These are phyloP conservation scores for Camelina laxa DNA, from an alignment of 345 rosid genomes.

Conservation along the genomic window DNA sequence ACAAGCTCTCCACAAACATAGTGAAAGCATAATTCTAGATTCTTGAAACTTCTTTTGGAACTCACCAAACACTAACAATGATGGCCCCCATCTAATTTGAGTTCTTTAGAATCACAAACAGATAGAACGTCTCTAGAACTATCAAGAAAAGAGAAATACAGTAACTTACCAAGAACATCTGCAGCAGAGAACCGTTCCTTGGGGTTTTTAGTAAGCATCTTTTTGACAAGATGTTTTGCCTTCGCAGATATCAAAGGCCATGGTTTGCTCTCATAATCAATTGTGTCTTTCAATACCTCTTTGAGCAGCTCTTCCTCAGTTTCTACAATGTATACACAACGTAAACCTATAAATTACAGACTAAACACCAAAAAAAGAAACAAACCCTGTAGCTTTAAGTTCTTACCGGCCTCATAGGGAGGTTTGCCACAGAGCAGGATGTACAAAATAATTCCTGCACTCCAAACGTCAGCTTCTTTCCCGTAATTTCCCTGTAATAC, in stretches of 20 bases:
- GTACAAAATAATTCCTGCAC: conserved; percentile 87
- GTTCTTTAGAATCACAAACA: background rate
- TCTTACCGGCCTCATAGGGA: conserved; percentile 82
- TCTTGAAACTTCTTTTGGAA: too few species aligned
- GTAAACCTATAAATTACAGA: background rate
- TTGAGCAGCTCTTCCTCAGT: conserved; percentile 71
- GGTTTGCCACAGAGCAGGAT: conserved; percentile 79
- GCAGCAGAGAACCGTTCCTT: conserved; percentile 67
- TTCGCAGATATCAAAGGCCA: conserved; percentile 73
- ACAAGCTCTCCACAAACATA: too few species aligned
- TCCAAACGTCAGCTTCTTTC: conserved; percentile 91
- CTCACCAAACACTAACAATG: background rate
- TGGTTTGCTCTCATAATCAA: conserved; percentile 67
- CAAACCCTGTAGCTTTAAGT: background rate
- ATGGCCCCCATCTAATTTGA: background rate
- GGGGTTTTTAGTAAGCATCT: conserved; percentile 74
- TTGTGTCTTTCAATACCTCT: conserved; percentile 56
- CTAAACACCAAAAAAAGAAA: background rate
- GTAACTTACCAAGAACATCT: conserved; percentile 72
- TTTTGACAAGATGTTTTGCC: conserved; percentile 73
- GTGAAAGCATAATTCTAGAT: too few species aligned
- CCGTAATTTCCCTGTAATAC: conserved; percentile 79
- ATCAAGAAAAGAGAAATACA: background rate
- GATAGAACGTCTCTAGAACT: background rate
- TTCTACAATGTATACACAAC: conserved; percentile 19